Evolutionary conservation across 177 flowering plant genomes (phyloP).

Genomic region (Vitis hybrid): DNA sequence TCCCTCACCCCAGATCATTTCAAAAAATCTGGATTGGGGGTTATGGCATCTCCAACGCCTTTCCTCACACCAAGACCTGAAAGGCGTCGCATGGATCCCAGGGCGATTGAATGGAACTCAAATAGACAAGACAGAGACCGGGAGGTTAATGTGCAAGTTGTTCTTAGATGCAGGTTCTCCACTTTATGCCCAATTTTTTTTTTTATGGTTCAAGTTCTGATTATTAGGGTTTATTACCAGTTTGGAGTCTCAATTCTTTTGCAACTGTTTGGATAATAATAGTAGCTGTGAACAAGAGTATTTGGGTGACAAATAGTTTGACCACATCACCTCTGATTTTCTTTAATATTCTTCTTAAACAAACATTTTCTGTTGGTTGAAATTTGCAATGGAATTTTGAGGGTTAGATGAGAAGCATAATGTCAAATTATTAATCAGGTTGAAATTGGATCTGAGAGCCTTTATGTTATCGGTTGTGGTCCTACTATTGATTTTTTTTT

Average conservation of each 20-base stretch:
- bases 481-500: no score
- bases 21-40: constrained; percentile 52
- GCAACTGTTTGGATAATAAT: no score
- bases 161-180: constrained; percentile 80
- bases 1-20: constrained; percentile 66
- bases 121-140: constrained; percentile 58
- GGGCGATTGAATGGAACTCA: constrained; percentile 44
- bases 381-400: no score
- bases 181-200: not conserved
- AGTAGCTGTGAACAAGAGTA: no score
- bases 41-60: constrained; percentile 65
- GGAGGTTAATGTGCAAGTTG: constrained; percentile 82
- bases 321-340: not conserved
- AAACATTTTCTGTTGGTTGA: no score
- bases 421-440: no score
- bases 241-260: not conserved
- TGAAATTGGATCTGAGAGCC: no score
- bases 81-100: constrained; percentile 52
- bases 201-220: not conserved
- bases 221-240: not conserved
- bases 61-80: constrained; percentile 80
- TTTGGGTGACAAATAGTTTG: no score
- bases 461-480: no score
- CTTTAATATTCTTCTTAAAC: not conserved
- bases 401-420: no score